Conservation (phyloP, 148 eudicot genomes). For the Gaultheria prostrata region DNA sequence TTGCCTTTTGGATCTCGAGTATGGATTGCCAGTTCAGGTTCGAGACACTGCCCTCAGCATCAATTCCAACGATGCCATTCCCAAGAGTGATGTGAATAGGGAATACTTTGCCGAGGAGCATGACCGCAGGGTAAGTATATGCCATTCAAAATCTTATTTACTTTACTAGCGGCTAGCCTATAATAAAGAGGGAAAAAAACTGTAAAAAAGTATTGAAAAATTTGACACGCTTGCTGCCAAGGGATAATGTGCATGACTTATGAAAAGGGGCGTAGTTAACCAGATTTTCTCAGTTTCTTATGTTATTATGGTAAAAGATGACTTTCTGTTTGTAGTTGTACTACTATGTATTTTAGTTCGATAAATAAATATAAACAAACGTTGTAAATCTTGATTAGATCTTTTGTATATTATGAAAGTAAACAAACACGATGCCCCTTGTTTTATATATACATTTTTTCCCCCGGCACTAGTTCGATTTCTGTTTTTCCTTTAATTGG, state of each 20-base stretch:
- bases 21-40: constrained; percentile 96
- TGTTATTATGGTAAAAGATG: neutral
- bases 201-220: neutral
- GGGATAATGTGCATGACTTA: neutral
- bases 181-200: neutral
- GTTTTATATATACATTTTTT: neutral
- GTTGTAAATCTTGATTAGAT: neutral
- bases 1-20: constrained; percentile 95
- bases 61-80: constrained; percentile 87
- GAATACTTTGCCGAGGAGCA: constrained; percentile 96
- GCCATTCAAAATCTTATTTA: neutral
- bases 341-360: neutral
- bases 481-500: neutral
- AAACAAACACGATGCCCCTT: neutral
- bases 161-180: neutral
- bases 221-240: neutral
- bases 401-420: neutral
- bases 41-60: constrained; percentile 90
- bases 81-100: constrained; percentile 95
- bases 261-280: neutral
- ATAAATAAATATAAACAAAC: neutral
- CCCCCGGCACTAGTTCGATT: neutral
- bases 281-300: neutral
- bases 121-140: constrained; percentile 79
- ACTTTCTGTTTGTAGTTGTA: neutral